Evolutionary conservation across 345 rosid genomes (phyloP).

Genomic region (Nasturtium officinale): DNA sequence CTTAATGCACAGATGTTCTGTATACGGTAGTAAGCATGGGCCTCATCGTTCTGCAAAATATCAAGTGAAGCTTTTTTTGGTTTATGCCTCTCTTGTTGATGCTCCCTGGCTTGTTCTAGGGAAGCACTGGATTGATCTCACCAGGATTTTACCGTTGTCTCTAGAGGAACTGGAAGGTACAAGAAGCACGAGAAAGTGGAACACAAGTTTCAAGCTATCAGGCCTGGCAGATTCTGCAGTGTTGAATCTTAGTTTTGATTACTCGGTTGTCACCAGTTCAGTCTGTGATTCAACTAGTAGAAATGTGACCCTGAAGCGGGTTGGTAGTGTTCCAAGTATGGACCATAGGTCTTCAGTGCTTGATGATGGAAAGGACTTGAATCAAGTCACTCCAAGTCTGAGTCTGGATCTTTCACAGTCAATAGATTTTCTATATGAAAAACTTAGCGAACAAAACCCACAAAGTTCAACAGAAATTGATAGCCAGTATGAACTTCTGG

Average conservation of each 20-base stretch:
- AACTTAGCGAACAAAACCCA: conserved; percentile 55
- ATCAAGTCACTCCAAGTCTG: conserved; percentile 47
- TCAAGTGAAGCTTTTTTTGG: conserved; percentile 59
- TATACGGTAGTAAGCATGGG: conserved; percentile 65
- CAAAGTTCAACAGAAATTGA: conserved; percentile 36
- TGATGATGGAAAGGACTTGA: conserved; percentile 48
- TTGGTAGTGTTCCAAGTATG: conserved; percentile 59
- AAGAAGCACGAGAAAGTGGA: conserved; percentile 68
- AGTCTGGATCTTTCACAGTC: conserved; percentile 71
- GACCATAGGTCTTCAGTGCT: conserved; percentile 40
- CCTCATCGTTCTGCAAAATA: conserved; percentile 62
- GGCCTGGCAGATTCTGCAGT: conserved; percentile 67
- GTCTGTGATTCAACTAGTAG: conserved; percentile 37
- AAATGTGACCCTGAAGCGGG: conserved; percentile 46
- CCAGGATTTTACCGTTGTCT: conserved; percentile 70
- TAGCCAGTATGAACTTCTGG: conserved; percentile 7
- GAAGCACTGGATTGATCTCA: conserved; percentile 78
- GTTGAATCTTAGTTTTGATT: conserved; percentile 74
- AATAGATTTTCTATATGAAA: conserved; percentile 59
- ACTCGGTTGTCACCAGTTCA: conserved; percentile 47
- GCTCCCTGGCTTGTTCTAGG: conserved; percentile 54
- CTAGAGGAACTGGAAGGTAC: conserved; percentile 70
- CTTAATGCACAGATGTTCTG: conserved; percentile 57
- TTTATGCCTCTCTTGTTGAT: conserved; percentile 52
- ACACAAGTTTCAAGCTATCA: conserved; percentile 66